A percentile compares a stretch with the other conserved stretches of the same genome.
These are phyloP conservation scores for Beta vulgaris DNA, from an alignment of 148 eudicot genomes.

Conservation along the genomic window DNA sequence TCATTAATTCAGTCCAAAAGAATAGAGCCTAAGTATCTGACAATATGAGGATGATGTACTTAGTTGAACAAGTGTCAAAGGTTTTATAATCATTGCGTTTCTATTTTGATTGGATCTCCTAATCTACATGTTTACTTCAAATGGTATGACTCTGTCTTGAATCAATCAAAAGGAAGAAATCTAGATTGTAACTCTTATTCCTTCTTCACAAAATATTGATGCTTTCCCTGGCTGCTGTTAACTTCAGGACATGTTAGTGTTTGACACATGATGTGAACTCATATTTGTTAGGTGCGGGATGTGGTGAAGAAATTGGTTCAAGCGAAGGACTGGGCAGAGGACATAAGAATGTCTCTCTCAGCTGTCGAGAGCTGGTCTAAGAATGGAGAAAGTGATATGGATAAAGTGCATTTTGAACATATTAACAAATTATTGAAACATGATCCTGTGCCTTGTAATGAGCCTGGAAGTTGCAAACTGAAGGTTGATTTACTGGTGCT, in stretches of 20 bases:
- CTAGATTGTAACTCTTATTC: not conserved
- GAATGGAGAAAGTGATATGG: conserved; percentile 29
- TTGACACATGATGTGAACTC: not conserved
- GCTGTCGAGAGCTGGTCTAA: conserved; percentile 49
- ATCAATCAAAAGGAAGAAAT: not conserved
- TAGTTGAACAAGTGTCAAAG: not conserved
- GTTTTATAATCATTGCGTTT: not conserved
- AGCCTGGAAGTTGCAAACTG: conserved; percentile 51
- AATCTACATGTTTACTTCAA: not conserved
- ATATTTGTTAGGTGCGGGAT: conserved; percentile 64
- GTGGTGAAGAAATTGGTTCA: conserved; percentile 61
- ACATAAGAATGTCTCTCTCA: conserved; percentile 48
- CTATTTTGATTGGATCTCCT: not conserved
- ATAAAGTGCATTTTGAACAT: conserved; percentile 58
- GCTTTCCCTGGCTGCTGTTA: not conserved
- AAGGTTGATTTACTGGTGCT: conserved; percentile 44
- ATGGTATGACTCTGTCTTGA: not conserved
- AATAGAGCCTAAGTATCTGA: no score
- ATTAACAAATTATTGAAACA: conserved; percentile 43
- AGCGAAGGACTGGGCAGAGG: conserved; percentile 84
- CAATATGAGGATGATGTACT: not conserved
- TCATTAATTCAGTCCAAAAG: no score
- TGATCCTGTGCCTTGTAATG: conserved; percentile 66
- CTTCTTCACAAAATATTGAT: not conserved
- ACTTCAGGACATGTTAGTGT: not conserved